Evolutionary conservation across 495 filamentous ascomycete species (phyloP), one percentile per base, ranked within the genome.

Genomic region (Chaetomidium leptoderma): DNA sequence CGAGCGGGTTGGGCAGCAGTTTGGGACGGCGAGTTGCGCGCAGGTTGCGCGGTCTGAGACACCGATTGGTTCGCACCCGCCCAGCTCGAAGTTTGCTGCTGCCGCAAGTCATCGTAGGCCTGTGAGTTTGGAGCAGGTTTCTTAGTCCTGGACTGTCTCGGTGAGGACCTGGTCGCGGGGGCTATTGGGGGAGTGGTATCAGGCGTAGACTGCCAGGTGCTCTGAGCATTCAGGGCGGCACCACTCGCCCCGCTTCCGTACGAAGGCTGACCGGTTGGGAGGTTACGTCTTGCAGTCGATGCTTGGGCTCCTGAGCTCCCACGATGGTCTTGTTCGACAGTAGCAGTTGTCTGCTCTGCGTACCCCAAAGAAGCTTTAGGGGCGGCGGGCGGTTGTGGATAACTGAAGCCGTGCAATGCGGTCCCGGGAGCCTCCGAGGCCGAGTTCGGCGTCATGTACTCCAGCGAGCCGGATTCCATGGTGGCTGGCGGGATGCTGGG

Each of bases 101-200:
- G 66, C 17, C 53, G 68, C 16, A 60, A 3, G 42, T 63, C 62
- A 33, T 67, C 64, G 53, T 63, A 65, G 4, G 59, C 57, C 29
- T 61, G 55, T 2, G 61, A 35, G 13, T 26, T 52, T 3, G 61
- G 54, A 0, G 40, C 51, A n/a, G 61, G 33, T 13, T 57, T 58
- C 56, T 58, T 61, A 17, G 33, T 19, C 23, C 58, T 63, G 24
- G 59, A 32, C 24, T 61, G 58, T 19, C 61, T 59, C 5, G 67
- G 65, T 4, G 67, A 68, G 1, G 57, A 36, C 29, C 49, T 58
- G 6, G 29, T 62, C 24, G 57, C 30, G 11, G 45, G 23, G 0
- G 58, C 33, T 13, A 60, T 10, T 8, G 46, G 44, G 10, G 54
- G 9, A 4, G 60, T 26, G 10, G 40, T 43, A 24, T 45, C 24